Evolutionary conservation across 2,329 filamentous ascomycete species (phyloP), one percentile per base, ranked within the genome.

Genomic region (Coniella lustricola): DNA sequence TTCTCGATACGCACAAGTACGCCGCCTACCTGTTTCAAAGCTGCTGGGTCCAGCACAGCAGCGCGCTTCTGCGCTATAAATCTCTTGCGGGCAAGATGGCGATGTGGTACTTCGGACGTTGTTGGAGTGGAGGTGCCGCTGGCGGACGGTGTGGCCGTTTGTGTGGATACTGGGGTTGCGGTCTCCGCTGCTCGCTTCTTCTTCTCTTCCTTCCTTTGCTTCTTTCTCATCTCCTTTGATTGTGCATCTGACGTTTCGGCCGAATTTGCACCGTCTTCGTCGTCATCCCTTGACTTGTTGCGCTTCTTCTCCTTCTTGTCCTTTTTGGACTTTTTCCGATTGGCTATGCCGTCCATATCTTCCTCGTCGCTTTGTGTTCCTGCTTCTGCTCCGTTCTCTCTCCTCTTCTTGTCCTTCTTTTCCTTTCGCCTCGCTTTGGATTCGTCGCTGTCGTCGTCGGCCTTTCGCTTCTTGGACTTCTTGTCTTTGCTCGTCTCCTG

Each of bases 31-130:
- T 96, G 90, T 64, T 90, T 91, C 61, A 97, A 68, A 13, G 90
- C 87, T 60, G 85, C 82, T 42, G 83, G 77, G 64, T 96, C 87
- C 70, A 89, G 77, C 50, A 90, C 78, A 2, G 90, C 90, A 70
- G 84, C 80, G 59, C 82, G 83, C 73, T 97, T 97, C 59, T 93
- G 87, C 49, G 85, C 85, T 60, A 97, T 95, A 65, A 90, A 88
- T 52, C 88, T 77, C 56, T 87, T 82, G 54, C 91, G 75, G 40
- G 90, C 81, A 47, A 85, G 78, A 63, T 90, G 87, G 55, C 89
- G 78, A 42, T 76, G 81, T 21, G 76, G 72, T 53, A 74, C 20
- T 13, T 48, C 43, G 14, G 58, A 44, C 14, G 56, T 49, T 29
- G 25, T 29, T 21, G 60, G 59, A 7, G 62, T 60, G 13, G 59